These are phyloP conservation scores for Ormosia semicastrata DNA, from an alignment of 306 rosid genomes.

Conservation along the genomic window DNA sequence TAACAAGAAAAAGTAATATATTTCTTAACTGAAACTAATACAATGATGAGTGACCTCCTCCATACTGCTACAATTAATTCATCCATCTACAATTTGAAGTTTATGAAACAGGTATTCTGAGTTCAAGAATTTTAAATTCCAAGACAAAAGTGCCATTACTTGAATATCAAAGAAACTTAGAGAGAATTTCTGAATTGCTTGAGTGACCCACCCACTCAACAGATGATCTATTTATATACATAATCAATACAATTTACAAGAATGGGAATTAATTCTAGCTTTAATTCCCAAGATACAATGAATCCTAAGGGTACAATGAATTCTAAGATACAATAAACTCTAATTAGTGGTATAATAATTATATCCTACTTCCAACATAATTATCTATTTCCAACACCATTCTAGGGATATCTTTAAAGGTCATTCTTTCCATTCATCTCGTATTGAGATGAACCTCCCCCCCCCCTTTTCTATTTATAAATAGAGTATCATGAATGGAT, in stretches of 20 bases:
- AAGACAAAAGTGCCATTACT: neutral
- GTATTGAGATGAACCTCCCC: neutral
- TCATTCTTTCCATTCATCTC: neutral
- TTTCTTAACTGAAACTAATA: conserved; percentile 15
- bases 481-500: neutral
- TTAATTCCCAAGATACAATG: too few relatives aligned
- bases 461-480: neutral
- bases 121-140: conserved; percentile 12
- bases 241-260: too few relatives aligned
- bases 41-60: conserved; percentile 16
- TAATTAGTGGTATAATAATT: too few relatives aligned
- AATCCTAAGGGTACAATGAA: too few relatives aligned
- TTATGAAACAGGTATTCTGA: neutral
- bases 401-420: conserved; percentile 2
- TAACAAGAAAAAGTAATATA: neutral
- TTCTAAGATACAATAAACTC: too few relatives aligned
- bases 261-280: too few relatives aligned
- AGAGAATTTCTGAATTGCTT: too few relatives aligned
- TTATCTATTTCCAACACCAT: too few relatives aligned
- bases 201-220: too few relatives aligned
- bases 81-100: conserved; percentile 10
- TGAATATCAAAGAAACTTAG: too few relatives aligned
- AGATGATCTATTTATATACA: too few relatives aligned
- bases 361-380: too few relatives aligned
- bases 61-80: neutral